These are phyloP conservation scores for Nigrospora sphaerica DNA, from an alignment of 2,329 filamentous ascomycete species.

Conservation along the genomic window DNA sequence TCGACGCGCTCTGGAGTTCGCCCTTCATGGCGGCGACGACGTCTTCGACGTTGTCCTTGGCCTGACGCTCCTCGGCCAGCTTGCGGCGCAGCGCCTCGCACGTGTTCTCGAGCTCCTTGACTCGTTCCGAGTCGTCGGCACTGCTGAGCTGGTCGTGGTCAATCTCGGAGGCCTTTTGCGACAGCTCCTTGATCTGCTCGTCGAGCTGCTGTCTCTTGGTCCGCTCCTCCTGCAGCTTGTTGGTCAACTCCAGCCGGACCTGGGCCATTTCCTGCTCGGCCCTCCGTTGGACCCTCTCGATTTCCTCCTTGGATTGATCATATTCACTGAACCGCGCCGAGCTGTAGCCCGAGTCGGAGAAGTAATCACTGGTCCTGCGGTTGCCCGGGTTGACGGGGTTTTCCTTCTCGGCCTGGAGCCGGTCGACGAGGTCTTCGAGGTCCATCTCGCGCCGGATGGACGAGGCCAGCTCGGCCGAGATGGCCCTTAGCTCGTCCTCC, in stretches of 20 bases:
- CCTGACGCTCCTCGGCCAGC: constrained; percentile 74
- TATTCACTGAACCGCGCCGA: constrained; percentile 70
- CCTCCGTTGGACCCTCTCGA: constrained; percentile 75
- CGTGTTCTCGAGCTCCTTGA: constrained; percentile 71
- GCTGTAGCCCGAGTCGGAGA: constrained; percentile 89
- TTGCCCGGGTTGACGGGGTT: constrained; percentile 46
- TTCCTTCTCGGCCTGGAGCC: constrained; percentile 70
- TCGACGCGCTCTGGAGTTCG: constrained; percentile 74
- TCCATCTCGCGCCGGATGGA: constrained; percentile 97
- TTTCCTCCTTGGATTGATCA: constrained; percentile 58
- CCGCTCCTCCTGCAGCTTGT: constrained; percentile 83
- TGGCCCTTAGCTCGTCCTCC: constrained; percentile 88
- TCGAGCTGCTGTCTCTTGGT: constrained; percentile 69
- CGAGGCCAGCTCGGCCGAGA: constrained; percentile 84
- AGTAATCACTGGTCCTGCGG: constrained; percentile 91
- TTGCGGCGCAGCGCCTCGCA: constrained; percentile 80
- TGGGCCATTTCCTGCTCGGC: constrained; percentile 89
- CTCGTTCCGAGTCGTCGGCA: constrained; percentile 49
- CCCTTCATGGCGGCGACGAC: constrained; percentile 75
- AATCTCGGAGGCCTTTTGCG: constrained; percentile 65
- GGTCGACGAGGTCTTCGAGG: constrained; percentile 86
- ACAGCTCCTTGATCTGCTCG: constrained; percentile 74
- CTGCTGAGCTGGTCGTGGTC: constrained; percentile 48
- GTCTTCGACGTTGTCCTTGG: constrained; percentile 92
- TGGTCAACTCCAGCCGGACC: constrained; percentile 75